Percentiles rank a stretch among this genome's conserved stretches.
These are phyloP conservation scores for Yamadazyma takamatsuzukensis DNA, from an alignment of 805 yeast genomes.

Conservation along the genomic window DNA sequence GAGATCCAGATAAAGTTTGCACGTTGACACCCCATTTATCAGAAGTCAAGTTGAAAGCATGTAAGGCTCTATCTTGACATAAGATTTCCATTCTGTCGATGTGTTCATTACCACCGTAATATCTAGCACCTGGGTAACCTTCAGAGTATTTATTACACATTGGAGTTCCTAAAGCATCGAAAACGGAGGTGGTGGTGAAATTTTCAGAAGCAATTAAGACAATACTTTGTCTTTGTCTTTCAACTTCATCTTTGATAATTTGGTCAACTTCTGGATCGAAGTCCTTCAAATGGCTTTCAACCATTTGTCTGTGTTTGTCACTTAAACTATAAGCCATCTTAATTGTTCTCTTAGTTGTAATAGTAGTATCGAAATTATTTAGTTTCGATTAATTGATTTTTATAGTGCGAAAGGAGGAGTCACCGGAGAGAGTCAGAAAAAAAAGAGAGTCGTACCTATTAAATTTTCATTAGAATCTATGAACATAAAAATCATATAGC, in stretches of 20 bases:
- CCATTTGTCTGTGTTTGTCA: constrained; percentile 46
- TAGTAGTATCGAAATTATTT: too few relatives aligned
- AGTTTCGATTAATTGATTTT: too few relatives aligned
- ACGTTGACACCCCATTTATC: constrained; percentile 97
- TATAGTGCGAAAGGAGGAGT: too few relatives aligned
- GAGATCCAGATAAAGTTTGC: constrained; percentile 93
- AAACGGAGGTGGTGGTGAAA: constrained; percentile 91
- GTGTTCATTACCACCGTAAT: constrained; percentile 96
- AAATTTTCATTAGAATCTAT: too few relatives aligned
- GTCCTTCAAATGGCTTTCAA: constrained; percentile 61
- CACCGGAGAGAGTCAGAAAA: too few relatives aligned
- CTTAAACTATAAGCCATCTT: constrained; percentile 46
- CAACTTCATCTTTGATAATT: constrained; percentile 71
- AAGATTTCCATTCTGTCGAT: constrained; percentile 87
- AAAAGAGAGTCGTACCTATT: too few relatives aligned
- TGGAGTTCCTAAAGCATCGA: constrained; percentile 91
- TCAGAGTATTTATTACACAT: constrained; percentile 98
- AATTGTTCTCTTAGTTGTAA: too few relatives aligned
- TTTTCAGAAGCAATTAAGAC: constrained; percentile 94
- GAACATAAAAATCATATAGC: too few relatives aligned
- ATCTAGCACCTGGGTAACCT: constrained; percentile 97
- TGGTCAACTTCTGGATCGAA: constrained; percentile 83
- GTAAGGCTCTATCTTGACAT: constrained; percentile 88
- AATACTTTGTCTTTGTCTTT: constrained; percentile 87
- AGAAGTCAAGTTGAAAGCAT: constrained; percentile 73